Evolutionary conservation across 2,329 filamentous ascomycete genomes (phyloP).

Genomic region (Scedosporium boydii): DNA sequence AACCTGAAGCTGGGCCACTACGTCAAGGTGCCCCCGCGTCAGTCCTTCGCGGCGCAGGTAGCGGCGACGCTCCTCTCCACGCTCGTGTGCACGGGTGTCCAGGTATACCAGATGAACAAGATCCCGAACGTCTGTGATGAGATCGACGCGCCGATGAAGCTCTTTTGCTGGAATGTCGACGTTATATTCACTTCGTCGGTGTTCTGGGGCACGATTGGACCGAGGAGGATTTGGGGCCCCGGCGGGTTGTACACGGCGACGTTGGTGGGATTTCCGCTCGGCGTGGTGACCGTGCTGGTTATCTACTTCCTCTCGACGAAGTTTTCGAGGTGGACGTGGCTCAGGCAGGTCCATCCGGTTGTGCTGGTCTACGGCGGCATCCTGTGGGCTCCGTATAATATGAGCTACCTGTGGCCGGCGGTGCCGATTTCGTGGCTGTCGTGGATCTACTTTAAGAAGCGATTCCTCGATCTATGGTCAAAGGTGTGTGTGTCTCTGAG

Average conservation of each 20-base stretch:
- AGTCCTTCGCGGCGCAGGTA: constrained; percentile 51
- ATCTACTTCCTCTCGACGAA: constrained; percentile 18
- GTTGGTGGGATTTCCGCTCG: constrained; percentile 40
- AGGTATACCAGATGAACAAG: constrained; percentile 35
- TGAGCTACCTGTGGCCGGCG: constrained; percentile 35
- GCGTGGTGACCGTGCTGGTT: constrained; percentile 32
- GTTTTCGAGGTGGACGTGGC: constrained; percentile 18
- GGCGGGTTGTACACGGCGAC: constrained; percentile 37
- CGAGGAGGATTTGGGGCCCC: constrained; percentile 38
- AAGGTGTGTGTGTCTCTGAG: constrained; percentile 19
- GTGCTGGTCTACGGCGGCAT: constrained; percentile 29
- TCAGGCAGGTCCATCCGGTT: constrained; percentile 32
- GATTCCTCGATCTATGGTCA: constrained; percentile 38
- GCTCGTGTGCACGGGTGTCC: constrained; percentile 38
- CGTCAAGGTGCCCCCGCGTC: constrained; percentile 51
- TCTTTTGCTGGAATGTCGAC: constrained; percentile 39
- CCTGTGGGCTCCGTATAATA: constrained; percentile 34
- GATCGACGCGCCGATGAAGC: constrained; percentile 21
- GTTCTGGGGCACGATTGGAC: constrained; percentile 45
- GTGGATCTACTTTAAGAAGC: constrained; percentile 35
- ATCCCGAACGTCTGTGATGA: constrained; percentile 27
- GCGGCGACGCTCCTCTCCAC: constrained; percentile 45
- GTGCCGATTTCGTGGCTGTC: constrained; percentile 37
- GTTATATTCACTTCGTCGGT: constrained; percentile 48
- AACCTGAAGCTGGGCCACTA: constrained; percentile 43